Evolutionary conservation across 2,329 filamentous ascomycete genomes (phyloP), one percentile per base, ranked within the genome.

Genomic region (Cytospora leucostoma): DNA sequence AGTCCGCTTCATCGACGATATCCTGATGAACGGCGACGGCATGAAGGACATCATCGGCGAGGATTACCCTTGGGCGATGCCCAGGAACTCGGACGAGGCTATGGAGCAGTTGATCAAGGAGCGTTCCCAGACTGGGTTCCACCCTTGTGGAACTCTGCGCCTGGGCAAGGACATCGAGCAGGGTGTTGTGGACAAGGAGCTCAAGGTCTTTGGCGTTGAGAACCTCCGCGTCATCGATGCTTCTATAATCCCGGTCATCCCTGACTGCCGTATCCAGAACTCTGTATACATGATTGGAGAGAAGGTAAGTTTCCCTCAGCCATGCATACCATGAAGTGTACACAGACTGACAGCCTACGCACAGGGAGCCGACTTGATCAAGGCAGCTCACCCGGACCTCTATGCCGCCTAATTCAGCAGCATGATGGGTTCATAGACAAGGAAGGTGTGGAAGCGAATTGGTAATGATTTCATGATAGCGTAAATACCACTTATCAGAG

Each of bases 41-140:
- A 82, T 88, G 73, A 84, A 77, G 70, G 82, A 84, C 57, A 77
- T 85, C 55, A 74, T 85, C 11, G 74, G 72, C 0, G 76, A 71
- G 6, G 81, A 84, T 61, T 88, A 87, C 69, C 86, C 85, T 0
- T 88, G 83, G 84, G 73, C 78, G 0, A 85, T 88, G 82, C 84
- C 85, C 0, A 76, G 81, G 2, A 69, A 83, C 13, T 78, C 78
- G 1, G 83, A 88, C 58, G 79, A 82, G 62, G 80, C 75, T 1
- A 88, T 88, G 84, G 80, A 82, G 50, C 77, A 77, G 56, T 74
- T 78, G 47, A 80, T 88, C 13, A 72, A 88, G 8, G 85, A 88
- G 61, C 76, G 85, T n/a, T 82, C 74, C 35, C 83, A 88, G 74
- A 88, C 84, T 3, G 80, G 77, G 0, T 87, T 84, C 74, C 73